A percentile compares a stretch with the other conserved stretches of the same genome.
These are phyloP conservation scores for Nidula niveotomentosa DNA, from an alignment of 1,284 basidiomycete species.

Conservation along the genomic window DNA sequence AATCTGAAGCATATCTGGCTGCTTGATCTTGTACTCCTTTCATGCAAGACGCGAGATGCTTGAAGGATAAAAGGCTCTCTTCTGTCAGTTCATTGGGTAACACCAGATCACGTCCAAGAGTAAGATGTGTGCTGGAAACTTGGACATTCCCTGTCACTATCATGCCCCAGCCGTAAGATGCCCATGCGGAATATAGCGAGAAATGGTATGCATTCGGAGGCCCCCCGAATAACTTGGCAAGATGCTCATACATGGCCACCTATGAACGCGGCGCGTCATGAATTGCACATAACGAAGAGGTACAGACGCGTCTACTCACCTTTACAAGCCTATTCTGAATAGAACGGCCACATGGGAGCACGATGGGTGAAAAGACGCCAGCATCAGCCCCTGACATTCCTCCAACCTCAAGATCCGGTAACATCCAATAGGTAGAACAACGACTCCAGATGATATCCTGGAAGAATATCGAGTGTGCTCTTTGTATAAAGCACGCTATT, in stretches of 20 bases:
- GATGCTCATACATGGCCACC: slow-evolving; percentile 87
- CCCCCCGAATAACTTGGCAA: slow-evolving; percentile 69
- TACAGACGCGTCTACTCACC: slow-evolving; percentile 22
- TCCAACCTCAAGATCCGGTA: not conserved
- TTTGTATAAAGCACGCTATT: no score
- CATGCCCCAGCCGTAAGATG: slow-evolving; percentile 82
- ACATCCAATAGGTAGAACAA: no score
- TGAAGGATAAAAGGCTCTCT: slow-evolving; percentile 49
- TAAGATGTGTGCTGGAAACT: slow-evolving; percentile 70
- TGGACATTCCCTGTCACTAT: slow-evolving; percentile 90
- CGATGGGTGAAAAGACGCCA: slow-evolving; percentile 34
- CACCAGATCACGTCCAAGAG: slow-evolving; percentile 80
- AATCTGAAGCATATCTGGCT: not conserved
- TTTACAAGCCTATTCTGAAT: slow-evolving; percentile 46
- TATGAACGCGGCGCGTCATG: slow-evolving; percentile 21
- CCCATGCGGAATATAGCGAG: slow-evolving; percentile 79
- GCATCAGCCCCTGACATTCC: not conserved
- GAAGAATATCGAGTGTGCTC: no score
- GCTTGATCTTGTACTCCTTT: slow-evolving; percentile 28
- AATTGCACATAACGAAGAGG: not conserved
- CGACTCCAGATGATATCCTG: no score
- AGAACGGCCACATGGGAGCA: slow-evolving; percentile 51
- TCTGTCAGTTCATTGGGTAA: slow-evolving; percentile 50
- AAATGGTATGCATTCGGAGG: slow-evolving; percentile 68
- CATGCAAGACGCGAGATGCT: slow-evolving; percentile 47